Evolutionary conservation across 371 early-diverging fungal genomes (phyloP), one percentile per base, ranked within the genome.

Genomic region (Zancudomyces culisetae): DNA sequence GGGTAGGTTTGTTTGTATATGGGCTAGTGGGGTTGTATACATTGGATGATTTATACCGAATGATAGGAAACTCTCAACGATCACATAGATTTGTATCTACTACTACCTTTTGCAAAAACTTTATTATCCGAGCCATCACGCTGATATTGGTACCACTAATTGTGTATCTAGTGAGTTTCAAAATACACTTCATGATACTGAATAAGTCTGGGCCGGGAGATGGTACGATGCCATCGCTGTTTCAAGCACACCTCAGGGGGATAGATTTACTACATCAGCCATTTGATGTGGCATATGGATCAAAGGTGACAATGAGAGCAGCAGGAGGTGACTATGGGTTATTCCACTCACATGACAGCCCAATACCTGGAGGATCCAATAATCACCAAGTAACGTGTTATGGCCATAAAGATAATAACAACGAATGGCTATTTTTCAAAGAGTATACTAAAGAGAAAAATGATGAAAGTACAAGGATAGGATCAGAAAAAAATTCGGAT

Each of bases 1-100:
- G 99, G 99, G 95, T 99, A 18, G 99, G 99, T 3, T 71, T 96
- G 29, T 87, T 99, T 68, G 81, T 81, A 6, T 85, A 89, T 19
- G 89, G 91, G 12, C 65, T 93, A 21, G 95, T 96, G 27, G 99
- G 99, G 13, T 52, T 92, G 71, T 81, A 87, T 59, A 97, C 98
- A 0, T 68, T 96, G 23, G 85, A 88, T 52, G 92, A 92, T 41
- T 70, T 98, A 18, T 93, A 87, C 80, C 79, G 87, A 28, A 79
- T 87, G 71, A 78, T 84, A 54, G 94, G 96, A 13, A 85, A 89
- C 65, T n/a, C n/a, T n/a, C n/a, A n/a, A n/a, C n/a, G n/a, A n/a
- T n/a, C n/a, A n/a, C n/a, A n/a, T n/a, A n/a, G n/a, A n/a, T n/a
- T n/a, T n/a, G n/a, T n/a, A n/a, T n/a, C n/a, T n/a, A n/a, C n/a